Percentiles rank a stretch among this genome's conserved stretches.
Evolutionary conservation across 345 rosid species (phyloP).

Genomic region (Corchorus capsularis): DNA sequence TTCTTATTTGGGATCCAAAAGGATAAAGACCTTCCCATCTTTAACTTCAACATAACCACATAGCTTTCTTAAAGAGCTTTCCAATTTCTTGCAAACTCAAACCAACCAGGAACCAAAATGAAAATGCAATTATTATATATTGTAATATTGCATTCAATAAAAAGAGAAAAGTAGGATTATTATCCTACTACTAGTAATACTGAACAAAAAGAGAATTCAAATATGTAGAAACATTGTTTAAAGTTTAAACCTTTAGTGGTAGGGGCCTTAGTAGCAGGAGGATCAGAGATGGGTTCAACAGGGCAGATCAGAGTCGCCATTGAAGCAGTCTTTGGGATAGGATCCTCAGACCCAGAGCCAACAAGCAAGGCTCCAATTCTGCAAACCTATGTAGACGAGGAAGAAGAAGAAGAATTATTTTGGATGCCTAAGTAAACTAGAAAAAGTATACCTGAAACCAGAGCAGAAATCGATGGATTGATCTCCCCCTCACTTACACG

Average conservation of each 20-base stretch:
- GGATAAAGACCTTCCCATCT: conserved; percentile 19
- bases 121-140: background rate
- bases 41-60: conserved; percentile 25
- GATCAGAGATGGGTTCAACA: conserved; percentile 46
- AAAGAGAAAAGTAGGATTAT: background rate
- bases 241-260: conserved; percentile 44
- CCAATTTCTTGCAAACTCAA: background rate
- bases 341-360: conserved; percentile 29
- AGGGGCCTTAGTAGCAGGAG: conserved; percentile 40
- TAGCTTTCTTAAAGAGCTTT: conserved; percentile 2
- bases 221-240: background rate
- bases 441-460: too few species aligned
- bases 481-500: too few species aligned
- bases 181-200: background rate
- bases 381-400: conserved; percentile 25
- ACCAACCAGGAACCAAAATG: background rate
- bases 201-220: background rate
- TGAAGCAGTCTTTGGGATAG: conserved; percentile 32
- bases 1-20: conserved; percentile 27
- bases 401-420: conserved; percentile 7
- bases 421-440: too few species aligned
- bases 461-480: too few species aligned
- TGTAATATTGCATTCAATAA: background rate
- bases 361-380: conserved; percentile 39
- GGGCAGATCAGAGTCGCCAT: conserved; percentile 46